Percentiles rank a stretch among this genome's conserved stretches.
These are phyloP conservation scores for Carex littledalei DNA, from an alignment of 176 grass and related monocot species.

Conservation along the genomic window DNA sequence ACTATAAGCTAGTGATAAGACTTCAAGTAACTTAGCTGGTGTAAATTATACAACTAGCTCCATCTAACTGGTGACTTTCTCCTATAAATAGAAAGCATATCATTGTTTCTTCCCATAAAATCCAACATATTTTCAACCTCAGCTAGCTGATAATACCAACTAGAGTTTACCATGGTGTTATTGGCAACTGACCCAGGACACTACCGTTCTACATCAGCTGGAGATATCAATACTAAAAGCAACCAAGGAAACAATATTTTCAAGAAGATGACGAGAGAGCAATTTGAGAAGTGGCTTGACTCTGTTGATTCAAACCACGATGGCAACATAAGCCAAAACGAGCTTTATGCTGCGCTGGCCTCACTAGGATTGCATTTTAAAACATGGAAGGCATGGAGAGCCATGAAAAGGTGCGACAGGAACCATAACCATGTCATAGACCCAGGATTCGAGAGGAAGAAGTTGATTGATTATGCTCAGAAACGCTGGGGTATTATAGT, in stretches of 20 bases:
- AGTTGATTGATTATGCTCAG: slow-evolving; percentile 14
- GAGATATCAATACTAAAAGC: not conserved
- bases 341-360: not conserved
- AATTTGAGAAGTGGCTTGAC: not conserved
- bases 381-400: slow-evolving; percentile 14
- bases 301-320: slow-evolving; percentile 9
- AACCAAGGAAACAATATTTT: too few species aligned
- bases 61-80: not conserved
- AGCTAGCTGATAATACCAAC: not conserved
- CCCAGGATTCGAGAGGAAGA: not conserved
- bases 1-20: too few species aligned
- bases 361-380: not conserved
- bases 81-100: not conserved
- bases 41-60: too few species aligned
- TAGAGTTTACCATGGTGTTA: not conserved
- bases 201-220: not conserved
- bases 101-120: not conserved
- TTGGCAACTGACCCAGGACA: not conserved
- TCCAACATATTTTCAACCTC: not conserved
- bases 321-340: slow-evolving; percentile 16
- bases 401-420: not conserved
- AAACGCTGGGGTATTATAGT: slow-evolving; percentile 6
- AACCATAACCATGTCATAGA: slow-evolving; percentile 13
- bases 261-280: too few species aligned
- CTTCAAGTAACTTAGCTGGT: too few species aligned